Percentiles rank a stretch among this genome's conserved stretches.
Conservation (phyloP, 306 rosid species). For the Rosa rugosa region DNA sequence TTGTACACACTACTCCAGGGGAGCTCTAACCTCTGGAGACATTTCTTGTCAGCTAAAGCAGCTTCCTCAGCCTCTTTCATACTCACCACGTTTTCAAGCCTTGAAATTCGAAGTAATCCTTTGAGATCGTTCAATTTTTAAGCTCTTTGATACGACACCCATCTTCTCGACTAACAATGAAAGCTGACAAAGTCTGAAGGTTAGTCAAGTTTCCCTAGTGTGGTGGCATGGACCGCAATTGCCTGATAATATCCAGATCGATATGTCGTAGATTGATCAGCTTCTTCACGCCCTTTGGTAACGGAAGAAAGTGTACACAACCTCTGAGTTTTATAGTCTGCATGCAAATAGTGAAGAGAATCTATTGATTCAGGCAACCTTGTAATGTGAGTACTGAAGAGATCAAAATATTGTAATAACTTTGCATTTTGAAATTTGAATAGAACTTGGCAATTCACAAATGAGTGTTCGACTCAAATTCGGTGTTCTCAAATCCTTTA, state of each 20-base stretch:
- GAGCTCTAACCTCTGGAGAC: constrained; percentile 4
- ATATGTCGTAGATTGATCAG: constrained; percentile 20
- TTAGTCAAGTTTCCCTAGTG: constrained; percentile 10
- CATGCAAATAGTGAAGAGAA: constrained; percentile 10
- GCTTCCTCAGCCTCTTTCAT: constrained; percentile 22
- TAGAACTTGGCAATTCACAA: constrained; percentile 27
- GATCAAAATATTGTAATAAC: neutral
- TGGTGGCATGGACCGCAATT: neutral
- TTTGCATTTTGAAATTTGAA: constrained; percentile 15
- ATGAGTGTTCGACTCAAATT: constrained; percentile 9
- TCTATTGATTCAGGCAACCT: constrained; percentile 17
- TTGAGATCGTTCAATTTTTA: constrained; percentile 3
- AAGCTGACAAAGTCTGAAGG: constrained; percentile 24
- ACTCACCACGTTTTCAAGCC: constrained; percentile 7
- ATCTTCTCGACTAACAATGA: constrained; percentile 16
- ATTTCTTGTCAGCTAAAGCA: constrained; percentile 10
- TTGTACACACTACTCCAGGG: constrained; percentile 7
- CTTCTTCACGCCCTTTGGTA: constrained; percentile 21
- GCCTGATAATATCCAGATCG: constrained; percentile 14
- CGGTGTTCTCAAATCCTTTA: constrained; percentile 15
- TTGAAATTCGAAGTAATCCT: constrained; percentile 20
- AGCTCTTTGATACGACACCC: constrained; percentile 13
- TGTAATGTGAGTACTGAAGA: constrained; percentile 16
- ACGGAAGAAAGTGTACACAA: constrained; percentile 4
- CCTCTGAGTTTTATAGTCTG: constrained; percentile 16